Conservation (phyloP, 176 grass and related monocot species). For the Areca catechu region DNA sequence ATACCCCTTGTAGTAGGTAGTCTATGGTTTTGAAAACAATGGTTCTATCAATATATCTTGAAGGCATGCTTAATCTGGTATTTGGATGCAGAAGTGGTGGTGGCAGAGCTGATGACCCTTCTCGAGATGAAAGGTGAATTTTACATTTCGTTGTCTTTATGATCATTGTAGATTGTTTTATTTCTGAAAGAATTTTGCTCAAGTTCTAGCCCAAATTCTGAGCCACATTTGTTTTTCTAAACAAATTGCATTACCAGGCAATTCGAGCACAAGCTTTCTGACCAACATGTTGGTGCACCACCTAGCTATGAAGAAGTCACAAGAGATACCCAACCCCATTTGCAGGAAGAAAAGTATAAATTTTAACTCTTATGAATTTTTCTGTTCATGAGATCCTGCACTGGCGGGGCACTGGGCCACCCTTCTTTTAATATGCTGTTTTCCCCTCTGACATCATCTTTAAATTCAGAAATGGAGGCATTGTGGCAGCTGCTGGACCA, state of each 20-base stretch:
- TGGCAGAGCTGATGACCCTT: constrained; percentile 45
- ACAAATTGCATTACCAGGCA: constrained; percentile 30
- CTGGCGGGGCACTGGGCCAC: not conserved
- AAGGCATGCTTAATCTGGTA: not conserved
- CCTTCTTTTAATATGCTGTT: not conserved
- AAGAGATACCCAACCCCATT: constrained; percentile 39
- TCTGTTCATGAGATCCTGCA: constrained; percentile 12
- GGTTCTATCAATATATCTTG: too few species aligned
- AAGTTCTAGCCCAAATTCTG: not conserved
- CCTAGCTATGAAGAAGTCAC: constrained; percentile 72
- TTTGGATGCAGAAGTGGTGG: constrained; percentile 47
- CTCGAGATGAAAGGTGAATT: constrained; percentile 68
- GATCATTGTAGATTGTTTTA: constrained; percentile 4
- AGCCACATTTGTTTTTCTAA: not conserved
- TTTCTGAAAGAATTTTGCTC: constrained; percentile 4
- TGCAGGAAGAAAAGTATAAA: constrained; percentile 42
- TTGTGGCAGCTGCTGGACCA: constrained; percentile 22
- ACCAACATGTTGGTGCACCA: constrained; percentile 62
- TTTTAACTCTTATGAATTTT: constrained; percentile 3
- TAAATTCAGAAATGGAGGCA: constrained; percentile 58
- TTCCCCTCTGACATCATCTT: constrained; percentile 12
- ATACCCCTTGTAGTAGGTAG: too few species aligned
- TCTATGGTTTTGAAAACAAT: too few species aligned
- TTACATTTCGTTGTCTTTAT: constrained; percentile 1
- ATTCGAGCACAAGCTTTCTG: constrained; percentile 59